Evolutionary conservation across 495 filamentous ascomycete species (phyloP).

Genomic region (Thermochaetoides thermophila): DNA sequence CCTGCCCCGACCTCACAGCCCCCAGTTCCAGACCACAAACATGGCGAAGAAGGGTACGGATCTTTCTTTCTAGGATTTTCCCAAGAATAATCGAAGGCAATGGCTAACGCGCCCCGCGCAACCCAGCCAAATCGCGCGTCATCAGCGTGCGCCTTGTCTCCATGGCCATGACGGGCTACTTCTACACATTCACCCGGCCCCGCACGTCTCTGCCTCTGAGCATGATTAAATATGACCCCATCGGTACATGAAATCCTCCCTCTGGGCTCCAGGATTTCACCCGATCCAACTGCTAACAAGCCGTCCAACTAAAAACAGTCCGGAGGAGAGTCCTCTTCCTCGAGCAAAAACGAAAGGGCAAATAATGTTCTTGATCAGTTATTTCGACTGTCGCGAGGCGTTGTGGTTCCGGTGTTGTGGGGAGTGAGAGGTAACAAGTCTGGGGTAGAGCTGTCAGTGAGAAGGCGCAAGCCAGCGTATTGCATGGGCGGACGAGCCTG

Average conservation of each 20-base stretch:
- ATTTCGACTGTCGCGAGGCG: too few relatives aligned
- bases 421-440: too few relatives aligned
- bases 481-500: too few relatives aligned
- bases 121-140: constrained; percentile 83
- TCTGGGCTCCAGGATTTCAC: background rate
- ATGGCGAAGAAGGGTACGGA: constrained; percentile 42
- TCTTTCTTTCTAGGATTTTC: too few relatives aligned
- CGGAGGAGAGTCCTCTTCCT: constrained; percentile 83
- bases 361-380: too few relatives aligned
- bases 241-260: constrained; percentile 46
- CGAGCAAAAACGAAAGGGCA: constrained; percentile 58
- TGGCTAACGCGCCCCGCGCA: background rate
- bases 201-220: constrained; percentile 69
- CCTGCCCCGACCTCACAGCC: constrained; percentile 19
- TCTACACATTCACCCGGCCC: constrained; percentile 74
- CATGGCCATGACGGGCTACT: constrained; percentile 98
- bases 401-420: too few relatives aligned
- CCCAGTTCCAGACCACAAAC: constrained; percentile 6
- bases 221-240: constrained; percentile 98
- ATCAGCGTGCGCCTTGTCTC: constrained; percentile 87
- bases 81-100: too few relatives aligned
- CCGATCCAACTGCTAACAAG: background rate
- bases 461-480: too few relatives aligned
- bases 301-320: constrained; percentile 33
- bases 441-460: too few relatives aligned